Evolutionary conservation across 1,284 basidiomycete genomes (phyloP).

Genomic region (Gomphus bonarii): DNA sequence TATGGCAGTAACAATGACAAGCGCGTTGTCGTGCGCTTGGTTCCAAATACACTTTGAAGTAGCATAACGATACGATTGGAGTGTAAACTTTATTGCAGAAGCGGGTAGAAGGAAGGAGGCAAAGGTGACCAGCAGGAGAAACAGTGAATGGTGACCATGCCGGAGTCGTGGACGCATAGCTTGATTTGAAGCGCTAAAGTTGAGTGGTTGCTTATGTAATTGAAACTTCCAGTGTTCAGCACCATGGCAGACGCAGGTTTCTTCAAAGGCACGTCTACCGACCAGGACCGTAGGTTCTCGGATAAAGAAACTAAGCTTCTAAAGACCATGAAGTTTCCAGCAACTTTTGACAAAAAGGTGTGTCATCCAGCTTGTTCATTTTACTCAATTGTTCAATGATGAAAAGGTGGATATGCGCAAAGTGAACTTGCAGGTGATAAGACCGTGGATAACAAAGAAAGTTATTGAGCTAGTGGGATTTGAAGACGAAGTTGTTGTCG

Average conservation of each 20-base stretch:
- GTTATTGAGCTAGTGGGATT: slow-evolving; percentile 85
- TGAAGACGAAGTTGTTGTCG: slow-evolving; percentile 95
- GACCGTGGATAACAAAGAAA: slow-evolving; percentile 91
- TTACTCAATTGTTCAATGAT: background rate
- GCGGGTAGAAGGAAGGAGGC: slow-evolving; percentile 1
- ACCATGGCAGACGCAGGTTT: slow-evolving; percentile 40
- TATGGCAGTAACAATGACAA: slow-evolving; percentile 93
- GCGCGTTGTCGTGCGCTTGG: slow-evolving; percentile 71
- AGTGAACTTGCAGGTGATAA: slow-evolving; percentile 82
- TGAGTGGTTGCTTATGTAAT: background rate
- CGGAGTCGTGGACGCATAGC: background rate
- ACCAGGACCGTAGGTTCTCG: slow-evolving; percentile 84
- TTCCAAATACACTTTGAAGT: slow-evolving; percentile 88
- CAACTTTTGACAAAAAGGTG: slow-evolving; percentile 84
- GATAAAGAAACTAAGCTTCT: slow-evolving; percentile 91
- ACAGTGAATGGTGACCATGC: background rate
- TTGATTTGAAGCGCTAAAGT: background rate
- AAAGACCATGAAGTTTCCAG: slow-evolving; percentile 83
- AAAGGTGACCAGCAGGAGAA: background rate
- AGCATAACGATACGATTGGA: slow-evolving; percentile 62
- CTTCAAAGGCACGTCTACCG: slow-evolving; percentile 80
- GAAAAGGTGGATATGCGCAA: slow-evolving; percentile 86
- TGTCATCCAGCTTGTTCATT: background rate
- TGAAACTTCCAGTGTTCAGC: background rate
- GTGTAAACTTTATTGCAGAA: slow-evolving; percentile 73